Evolutionary conservation across 1,284 basidiomycete genomes (phyloP).

Genomic region (Megacollybia platyphylla): DNA sequence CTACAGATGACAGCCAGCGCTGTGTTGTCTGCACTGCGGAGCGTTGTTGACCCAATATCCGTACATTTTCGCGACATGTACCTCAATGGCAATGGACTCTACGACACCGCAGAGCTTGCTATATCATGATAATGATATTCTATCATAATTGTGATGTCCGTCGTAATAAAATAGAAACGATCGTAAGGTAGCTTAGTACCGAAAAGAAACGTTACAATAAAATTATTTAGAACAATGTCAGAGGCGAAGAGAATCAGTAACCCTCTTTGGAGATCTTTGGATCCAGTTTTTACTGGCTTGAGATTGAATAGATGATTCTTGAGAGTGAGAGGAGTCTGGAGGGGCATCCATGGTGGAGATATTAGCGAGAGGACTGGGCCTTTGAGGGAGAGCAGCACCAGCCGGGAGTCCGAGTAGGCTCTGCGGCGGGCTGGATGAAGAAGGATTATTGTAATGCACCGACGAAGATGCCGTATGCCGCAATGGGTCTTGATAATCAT

Average conservation of each 20-base stretch:
- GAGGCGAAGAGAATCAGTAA: neutral
- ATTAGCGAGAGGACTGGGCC: neutral
- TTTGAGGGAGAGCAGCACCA: neutral
- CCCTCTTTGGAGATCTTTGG: no score
- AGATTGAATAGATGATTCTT: neutral
- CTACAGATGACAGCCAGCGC: conserved; percentile 35
- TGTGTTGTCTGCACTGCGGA: conserved; percentile 28
- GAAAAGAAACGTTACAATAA: neutral
- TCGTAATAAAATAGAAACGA: neutral
- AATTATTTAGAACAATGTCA: neutral
- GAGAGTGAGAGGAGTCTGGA: neutral
- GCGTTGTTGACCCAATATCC: conserved; percentile 29
- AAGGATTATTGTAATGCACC: conserved; percentile 1
- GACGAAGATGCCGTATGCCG: conserved; percentile 6
- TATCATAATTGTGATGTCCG: neutral
- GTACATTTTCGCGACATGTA: conserved; percentile 28
- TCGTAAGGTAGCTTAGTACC: neutral
- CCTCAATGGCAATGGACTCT: conserved; percentile 14
- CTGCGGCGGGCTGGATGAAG: neutral
- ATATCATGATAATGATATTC: neutral
- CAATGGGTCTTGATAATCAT: conserved; percentile 10
- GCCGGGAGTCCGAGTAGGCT: neutral
- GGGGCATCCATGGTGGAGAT: neutral
- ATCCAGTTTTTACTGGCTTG: neutral
- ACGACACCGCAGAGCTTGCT: conserved; percentile 5